Conservation (phyloP, 1,284 basidiomycete species). For the Malassezia furfur region DNA sequence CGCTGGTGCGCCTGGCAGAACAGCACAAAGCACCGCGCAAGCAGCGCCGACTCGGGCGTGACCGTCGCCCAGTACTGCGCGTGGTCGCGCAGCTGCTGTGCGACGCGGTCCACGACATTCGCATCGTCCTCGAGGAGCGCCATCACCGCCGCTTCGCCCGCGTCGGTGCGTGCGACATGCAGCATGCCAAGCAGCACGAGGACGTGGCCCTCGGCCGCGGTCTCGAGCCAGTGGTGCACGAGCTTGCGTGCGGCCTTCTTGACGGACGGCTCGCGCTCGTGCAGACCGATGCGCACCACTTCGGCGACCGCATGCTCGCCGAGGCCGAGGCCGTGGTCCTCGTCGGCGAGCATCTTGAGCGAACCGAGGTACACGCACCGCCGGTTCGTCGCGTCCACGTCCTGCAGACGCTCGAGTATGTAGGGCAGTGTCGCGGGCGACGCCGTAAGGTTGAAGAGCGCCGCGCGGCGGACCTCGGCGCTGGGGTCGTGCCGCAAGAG, state of each 20-base stretch:
- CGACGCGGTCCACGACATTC: slow-evolving; percentile 59
- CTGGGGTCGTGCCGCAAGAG: slow-evolving; percentile 60
- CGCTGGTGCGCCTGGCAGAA: slow-evolving; percentile 61
- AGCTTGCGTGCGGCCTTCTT: slow-evolving; percentile 64
- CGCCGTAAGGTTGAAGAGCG: slow-evolving; percentile 68
- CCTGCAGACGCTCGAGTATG: slow-evolving; percentile 71
- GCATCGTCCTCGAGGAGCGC: slow-evolving; percentile 59
- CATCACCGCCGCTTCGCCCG: slow-evolving; percentile 61
- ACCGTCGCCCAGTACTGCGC: slow-evolving; percentile 68
- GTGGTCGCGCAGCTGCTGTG: slow-evolving; percentile 55
- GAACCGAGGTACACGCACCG: slow-evolving; percentile 65
- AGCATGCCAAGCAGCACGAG: slow-evolving; percentile 58
- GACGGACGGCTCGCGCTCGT: slow-evolving; percentile 76
- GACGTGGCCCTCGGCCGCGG: slow-evolving; percentile 26
- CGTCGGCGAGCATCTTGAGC: slow-evolving; percentile 25
- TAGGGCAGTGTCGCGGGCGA: slow-evolving; percentile 56
- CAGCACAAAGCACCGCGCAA: slow-evolving; percentile 74
- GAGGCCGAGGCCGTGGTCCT: slow-evolving; percentile 26
- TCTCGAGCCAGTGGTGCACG: slow-evolving; percentile 35
- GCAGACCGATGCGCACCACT: slow-evolving; percentile 59
- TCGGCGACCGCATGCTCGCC: slow-evolving; percentile 25
- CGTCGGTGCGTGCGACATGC: slow-evolving; percentile 55
- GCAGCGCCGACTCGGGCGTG: slow-evolving; percentile 70
- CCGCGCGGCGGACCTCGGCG: slow-evolving; percentile 73
- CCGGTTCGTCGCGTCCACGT: slow-evolving; percentile 71